phyloP scores from a whole-genome alignment of 495 filamentous ascomycete species.

The Aspergillus heteromorphus region DNA sequence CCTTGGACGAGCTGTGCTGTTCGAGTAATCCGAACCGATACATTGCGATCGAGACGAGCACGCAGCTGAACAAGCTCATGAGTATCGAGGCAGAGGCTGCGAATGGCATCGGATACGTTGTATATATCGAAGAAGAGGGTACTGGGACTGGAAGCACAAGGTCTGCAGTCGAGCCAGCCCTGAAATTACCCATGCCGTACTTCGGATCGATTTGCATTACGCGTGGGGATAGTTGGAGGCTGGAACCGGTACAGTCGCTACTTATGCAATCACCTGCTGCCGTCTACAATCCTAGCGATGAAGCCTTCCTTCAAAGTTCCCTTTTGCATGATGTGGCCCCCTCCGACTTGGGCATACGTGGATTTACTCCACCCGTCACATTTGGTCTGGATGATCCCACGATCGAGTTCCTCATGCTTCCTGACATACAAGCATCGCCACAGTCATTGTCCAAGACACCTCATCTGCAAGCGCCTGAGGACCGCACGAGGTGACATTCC shows the following conservation, averaged over 20 bases:
- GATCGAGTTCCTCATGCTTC: too few relatives aligned
- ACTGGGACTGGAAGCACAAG: background rate
- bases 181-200: constrained; percentile 28
- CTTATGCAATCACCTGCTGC: background rate
- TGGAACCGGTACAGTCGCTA: too few relatives aligned
- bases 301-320: too few relatives aligned
- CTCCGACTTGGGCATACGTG: too few relatives aligned
- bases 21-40: background rate
- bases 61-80: background rate
- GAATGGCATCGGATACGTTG: background rate
- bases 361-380: too few relatives aligned
- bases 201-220: constrained; percentile 37
- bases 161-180: background rate
- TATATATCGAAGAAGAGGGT: background rate
- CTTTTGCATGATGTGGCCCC: too few relatives aligned
- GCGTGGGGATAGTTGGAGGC: background rate
- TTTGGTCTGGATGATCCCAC: too few relatives aligned
- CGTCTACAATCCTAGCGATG: too few relatives aligned
- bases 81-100: background rate
- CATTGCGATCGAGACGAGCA: background rate
- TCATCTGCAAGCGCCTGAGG: too few relatives aligned
- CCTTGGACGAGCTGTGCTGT: constrained; percentile 35
- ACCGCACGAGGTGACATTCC: too few relatives aligned
- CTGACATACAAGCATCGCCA: too few relatives aligned
- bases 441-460: too few relatives aligned